phyloP scores from a whole-genome alignment of 2,329 filamentous ascomycete genomes.

The Corniculantispora saksenae region DNA sequence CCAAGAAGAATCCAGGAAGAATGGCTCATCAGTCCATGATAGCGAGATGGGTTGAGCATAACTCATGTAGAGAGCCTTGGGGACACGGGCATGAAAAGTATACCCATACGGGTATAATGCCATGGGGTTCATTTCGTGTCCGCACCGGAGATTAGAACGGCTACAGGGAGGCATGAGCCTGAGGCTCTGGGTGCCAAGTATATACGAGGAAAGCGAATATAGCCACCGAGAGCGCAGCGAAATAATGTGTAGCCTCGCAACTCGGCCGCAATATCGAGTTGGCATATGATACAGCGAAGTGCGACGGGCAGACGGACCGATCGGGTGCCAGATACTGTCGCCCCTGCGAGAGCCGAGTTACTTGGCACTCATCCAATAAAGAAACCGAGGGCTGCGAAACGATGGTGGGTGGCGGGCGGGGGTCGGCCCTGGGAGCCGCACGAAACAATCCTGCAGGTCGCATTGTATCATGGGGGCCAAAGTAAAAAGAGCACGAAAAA shows the following conservation, averaged over 20 bases:
- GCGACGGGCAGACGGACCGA: background rate
- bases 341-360: background rate
- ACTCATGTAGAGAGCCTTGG: background rate
- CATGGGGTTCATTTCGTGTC: too few species aligned
- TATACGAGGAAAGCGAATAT: too few species aligned
- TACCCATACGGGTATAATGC: too few species aligned
- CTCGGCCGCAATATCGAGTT: background rate
- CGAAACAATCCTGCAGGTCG: conserved; percentile 1
- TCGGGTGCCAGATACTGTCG: background rate
- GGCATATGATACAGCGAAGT: too few species aligned
- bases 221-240: too few species aligned
- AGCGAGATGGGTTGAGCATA: background rate
- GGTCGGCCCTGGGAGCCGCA: background rate
- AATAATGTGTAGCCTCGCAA: too few species aligned
- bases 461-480: conserved; percentile 1
- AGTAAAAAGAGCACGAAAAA: background rate
- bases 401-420: background rate
- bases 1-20: background rate
- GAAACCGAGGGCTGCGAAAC: background rate
- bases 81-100: too few species aligned
- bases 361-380: background rate
- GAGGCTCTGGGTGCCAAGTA: too few species aligned
- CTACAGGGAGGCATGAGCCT: background rate
- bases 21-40: too few species aligned
- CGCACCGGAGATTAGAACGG: too few species aligned